Base-by-base conservation (phyloP, 176 grass and related monocot species). In the Avena atlantica region DNA sequence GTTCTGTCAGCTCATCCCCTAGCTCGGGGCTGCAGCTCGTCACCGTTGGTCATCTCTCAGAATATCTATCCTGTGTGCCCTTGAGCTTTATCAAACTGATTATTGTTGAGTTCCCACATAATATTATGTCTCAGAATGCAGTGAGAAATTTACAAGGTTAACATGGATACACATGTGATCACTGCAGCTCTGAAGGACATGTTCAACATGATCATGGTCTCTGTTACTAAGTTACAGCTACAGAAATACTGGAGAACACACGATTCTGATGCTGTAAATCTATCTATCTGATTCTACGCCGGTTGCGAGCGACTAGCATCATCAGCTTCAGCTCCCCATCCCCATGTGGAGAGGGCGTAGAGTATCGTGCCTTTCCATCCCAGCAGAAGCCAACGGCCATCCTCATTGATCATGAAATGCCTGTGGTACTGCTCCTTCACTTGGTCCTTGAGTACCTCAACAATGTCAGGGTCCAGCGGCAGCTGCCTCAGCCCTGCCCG, bases 321-420 rank as follows among this genome's bases (percentile, higher is more conserved):
- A 2, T 52, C 83, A 29, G 69, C 37, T 37, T 42, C 6, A 42
- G 40, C 6, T 42, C 40, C 40, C 40, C 40, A 42, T 42, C 50
- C 68, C 90, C 90, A 91, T 12, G 90, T 71, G 2, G 90, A 88
- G 60, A 85, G 40, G 24, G 73, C 86, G 9, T 70, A 78, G 31
- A 91, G 76, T 25, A 91, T 52, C 4, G 86, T 86, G 0, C 90
- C 90, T 53, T 88, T 91, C 90, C 86, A 91, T 21, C 90, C 90
- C 64, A 73, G 86, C 29, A 91, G 59, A 49, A 91, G 68, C 90
- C 90, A 91, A 16, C 15, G 76, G 68, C 82, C n/a, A 78, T 91
- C 86, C 44, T 78, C 77, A 37, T 82, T 82, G 16, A 91, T 10
- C 15, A 88, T 21, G 61, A 91, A 91, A 82, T 91, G 58, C 78